Evolutionary conservation across 2,329 filamentous ascomycete species (phyloP), one percentile per base, ranked within the genome.

Genomic region (Claviceps humidiphila): DNA sequence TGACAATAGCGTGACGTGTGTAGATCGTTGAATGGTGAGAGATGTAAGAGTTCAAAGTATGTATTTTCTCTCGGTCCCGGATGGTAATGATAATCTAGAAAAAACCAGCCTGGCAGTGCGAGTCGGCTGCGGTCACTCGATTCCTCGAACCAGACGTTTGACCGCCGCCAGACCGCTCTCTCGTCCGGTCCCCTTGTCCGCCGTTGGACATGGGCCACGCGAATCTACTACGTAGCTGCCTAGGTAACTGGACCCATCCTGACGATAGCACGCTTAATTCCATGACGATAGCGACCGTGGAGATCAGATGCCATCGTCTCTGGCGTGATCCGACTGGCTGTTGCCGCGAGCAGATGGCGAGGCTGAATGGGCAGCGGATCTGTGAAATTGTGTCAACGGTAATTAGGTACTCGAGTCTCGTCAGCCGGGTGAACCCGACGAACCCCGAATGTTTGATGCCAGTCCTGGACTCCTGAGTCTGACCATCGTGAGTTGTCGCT

Each of bases 121-220:
- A 58, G 40, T n/a, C 40, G 64, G 63, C 62, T 51, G 56, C 59
- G 56, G 55, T 56, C 56, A 58, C 57, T 49, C 64, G 58, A 58
- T 34, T 34, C 9, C 30, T 34, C 30, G 30, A 34, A 11, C 52
- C 24, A 50, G 49, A 52, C 14, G n/a, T 1, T 17, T 17, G 39
- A 41, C 49, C n/a, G 53, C 49, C 53, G 53, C 50, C 53, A 53
- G 56, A 53, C 53, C 54, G 51, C 54, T 53, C 50, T 48, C 44
- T 16, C 41, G 20, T 22, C n/a, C 17, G 34, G 34, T 48, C 50
- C 50, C 30, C 50, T 44, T 42, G 53, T 53, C 52, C 41, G 41
- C 42, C 9, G 6, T 46, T 20, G 20, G 51, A 53, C 53, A 50
- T 48, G 51, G 53, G 50, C 47, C 47, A 44, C 17, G 47, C 50